Base-by-base conservation (phyloP, 371 early-diverging fungal species). In the Zopfochytrium polystomum region DNA sequence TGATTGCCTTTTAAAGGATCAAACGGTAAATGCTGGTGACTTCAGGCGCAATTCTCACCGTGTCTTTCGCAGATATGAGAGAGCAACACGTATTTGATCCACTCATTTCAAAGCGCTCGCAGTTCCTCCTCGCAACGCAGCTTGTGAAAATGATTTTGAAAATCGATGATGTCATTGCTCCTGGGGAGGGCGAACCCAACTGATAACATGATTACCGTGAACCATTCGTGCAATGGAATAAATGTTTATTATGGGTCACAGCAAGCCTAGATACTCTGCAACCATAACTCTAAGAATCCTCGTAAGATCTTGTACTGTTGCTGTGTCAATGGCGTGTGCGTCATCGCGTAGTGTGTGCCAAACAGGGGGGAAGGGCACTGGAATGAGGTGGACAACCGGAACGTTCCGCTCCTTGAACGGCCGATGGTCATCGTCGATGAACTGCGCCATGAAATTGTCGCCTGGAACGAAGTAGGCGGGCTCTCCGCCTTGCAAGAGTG, bases 61-160 rank as follows among this genome's bases (percentile, higher is more conserved):
- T 33, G 47, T 33, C n/a, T n/a, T n/a, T n/a, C n/a, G n/a, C 59
- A 77, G 90, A 99, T 76, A 99, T 99, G 99, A 89, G 90, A 75
- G 91, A 90, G 47, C 90, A 92, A 74, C 85, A 89, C 68, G 98
- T 99, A 25, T 96, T 94, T 80, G 99, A 99, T 75, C 96, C 99
- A 30, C 83, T 99, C 63, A 94, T 94, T 54, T 95, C 97, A 55
- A 99, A 99, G 88, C 90, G 95, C 50, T 96, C 96, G 71, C 99
- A 99, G 80, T 90, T 92, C 74, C 76, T 92, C 63, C 84, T 99
- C 62, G 98, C 99, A 23, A 99, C 99, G 46, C 99, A 99, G 82
- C 81, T 99, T 30, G 99, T 98, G 64, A 96, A 95, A 78, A 95
- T 94, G 89, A 94, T 99, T 62, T 61, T 86, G 11, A 84, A 85